Evolutionary conservation across 1,139 yeast genomes (phyloP).

Genomic region (Lodderomyces theae): DNA sequence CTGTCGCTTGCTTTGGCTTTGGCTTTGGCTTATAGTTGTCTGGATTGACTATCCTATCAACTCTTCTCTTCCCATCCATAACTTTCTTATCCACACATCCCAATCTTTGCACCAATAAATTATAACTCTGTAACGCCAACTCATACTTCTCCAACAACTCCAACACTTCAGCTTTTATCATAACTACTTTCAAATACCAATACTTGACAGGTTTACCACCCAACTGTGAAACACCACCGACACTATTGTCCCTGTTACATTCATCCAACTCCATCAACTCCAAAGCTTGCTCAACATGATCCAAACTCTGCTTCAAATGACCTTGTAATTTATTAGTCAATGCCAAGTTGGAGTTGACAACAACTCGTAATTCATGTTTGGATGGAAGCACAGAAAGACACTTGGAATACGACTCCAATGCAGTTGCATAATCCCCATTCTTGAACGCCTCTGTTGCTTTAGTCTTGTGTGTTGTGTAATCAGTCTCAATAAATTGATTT

Average conservation of each 20-base stretch:
- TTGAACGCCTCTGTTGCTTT: conserved; percentile 64
- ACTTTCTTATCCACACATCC: conserved; percentile 65
- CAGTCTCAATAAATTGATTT: conserved; percentile 45
- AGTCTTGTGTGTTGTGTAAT: conserved; percentile 54
- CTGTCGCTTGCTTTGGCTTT: conserved; percentile 14
- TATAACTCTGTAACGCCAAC: conserved; percentile 63
- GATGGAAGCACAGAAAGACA: conserved; percentile 64
- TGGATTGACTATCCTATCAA: conserved; percentile 64
- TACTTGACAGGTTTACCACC: conserved; percentile 60
- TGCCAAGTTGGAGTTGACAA: conserved; percentile 76
- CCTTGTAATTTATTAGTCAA: conserved; percentile 71
- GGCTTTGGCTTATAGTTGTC: conserved; percentile 19
- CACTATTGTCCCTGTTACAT: conserved; percentile 11
- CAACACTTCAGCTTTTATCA: conserved; percentile 76
- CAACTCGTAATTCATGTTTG: conserved; percentile 62
- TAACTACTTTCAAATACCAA: conserved; percentile 69
- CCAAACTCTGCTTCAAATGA: conserved; percentile 61
- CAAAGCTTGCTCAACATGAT: conserved; percentile 57
- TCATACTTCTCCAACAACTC: conserved; percentile 73
- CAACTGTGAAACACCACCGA: neutral
- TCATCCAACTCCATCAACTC: conserved; percentile 42
- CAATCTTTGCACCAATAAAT: conserved; percentile 52
- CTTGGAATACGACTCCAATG: conserved; percentile 58
- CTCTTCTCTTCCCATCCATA: conserved; percentile 82
- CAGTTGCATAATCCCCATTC: conserved; percentile 77